Conservation (phyloP, 331 rosid species). For the Prunus yedoensis region DNA sequence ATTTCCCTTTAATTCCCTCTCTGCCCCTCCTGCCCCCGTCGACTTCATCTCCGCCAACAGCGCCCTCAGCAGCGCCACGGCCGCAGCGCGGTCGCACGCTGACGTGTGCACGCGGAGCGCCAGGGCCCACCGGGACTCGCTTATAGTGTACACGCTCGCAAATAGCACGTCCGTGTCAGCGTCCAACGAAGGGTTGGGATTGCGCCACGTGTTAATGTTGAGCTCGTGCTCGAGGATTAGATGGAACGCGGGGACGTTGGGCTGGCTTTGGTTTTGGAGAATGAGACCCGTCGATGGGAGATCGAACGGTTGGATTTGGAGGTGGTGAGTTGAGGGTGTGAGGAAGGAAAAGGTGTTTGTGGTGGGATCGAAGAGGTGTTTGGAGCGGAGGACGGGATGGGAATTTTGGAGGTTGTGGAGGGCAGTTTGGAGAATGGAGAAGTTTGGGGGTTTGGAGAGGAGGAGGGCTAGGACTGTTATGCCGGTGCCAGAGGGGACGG, state of each 20-base stretch:
- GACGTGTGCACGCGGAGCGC: slow-evolving; percentile 73
- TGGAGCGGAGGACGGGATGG: slow-evolving; percentile 86
- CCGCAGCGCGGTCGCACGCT: slow-evolving; percentile 68
- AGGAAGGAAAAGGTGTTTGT: slow-evolving; percentile 46
- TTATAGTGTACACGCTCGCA: slow-evolving; percentile 44
- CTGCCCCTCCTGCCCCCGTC: slow-evolving; percentile 15
- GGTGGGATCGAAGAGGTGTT: slow-evolving; percentile 45
- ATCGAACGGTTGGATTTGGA: slow-evolving; percentile 63
- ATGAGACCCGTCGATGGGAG: slow-evolving; percentile 49
- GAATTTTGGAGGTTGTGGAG: slow-evolving; percentile 59
- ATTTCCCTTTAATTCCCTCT: slow-evolving; percentile 27
- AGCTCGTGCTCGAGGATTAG: slow-evolving; percentile 68
- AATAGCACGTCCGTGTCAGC: slow-evolving; percentile 39
- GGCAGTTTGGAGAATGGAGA: slow-evolving; percentile 54
- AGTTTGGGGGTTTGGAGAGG: slow-evolving; percentile 58
- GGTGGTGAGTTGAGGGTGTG: slow-evolving; percentile 34
- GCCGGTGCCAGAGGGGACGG: slow-evolving; percentile 81
- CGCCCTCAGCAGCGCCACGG: slow-evolving; percentile 54
- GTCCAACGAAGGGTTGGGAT: slow-evolving; percentile 15
- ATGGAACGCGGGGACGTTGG: slow-evolving; percentile 46
- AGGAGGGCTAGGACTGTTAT: slow-evolving; percentile 70
- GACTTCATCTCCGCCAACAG: slow-evolving; percentile 22
- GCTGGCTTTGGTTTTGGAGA: slow-evolving; percentile 27
- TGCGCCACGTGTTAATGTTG: slow-evolving; percentile 57
- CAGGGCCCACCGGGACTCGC: slow-evolving; percentile 44